Evolutionary conservation across 1,139 yeast species (phyloP), one percentile per base, ranked within the genome.

Genomic region (Yamadazyma dendronema): DNA sequence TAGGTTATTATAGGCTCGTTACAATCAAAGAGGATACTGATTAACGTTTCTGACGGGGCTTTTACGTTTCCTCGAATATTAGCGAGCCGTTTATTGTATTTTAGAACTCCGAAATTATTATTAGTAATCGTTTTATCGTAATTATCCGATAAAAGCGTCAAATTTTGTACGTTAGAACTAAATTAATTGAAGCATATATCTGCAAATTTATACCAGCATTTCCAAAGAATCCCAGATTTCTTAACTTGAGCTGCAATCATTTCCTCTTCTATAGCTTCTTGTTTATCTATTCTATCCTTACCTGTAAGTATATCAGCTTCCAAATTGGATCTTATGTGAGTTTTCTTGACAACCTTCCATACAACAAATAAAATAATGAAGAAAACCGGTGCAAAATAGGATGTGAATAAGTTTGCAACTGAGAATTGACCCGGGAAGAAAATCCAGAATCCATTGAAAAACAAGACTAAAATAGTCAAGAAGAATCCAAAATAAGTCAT

Each of bases 371-470:
- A 52, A 2, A 37, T 33, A 9, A 56, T 30, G 32, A 54, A 55
- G 39, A 67, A 56, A 1, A 62, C 66, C 1, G 69, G 72, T 12
- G 71, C 71, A 53, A 66, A 66, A 48, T 67, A 65, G 4, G 66
- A 56, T 2, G 72, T 65, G 48, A 67, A 65, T 36, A 66, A 54
- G 46, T 63, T 57, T 6, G 68, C 58, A 19, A 55, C 69, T 2
- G 61, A 42, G 34, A 64, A 61, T 32, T 61, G 51, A n/a, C 66
- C 66, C 0, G 72, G 72, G 58, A 67, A 65, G 39, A 67, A 67
- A 6, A 66, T 51, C 69, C 69, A 62, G 49, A 66, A 67, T 5
- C 72, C 72, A 40, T 66, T 65, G 54, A 65, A 67, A 32, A 66
- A 49, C 26, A 65, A 50, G 16, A 66, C 60, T 27, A 59, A 17